Evolutionary conservation across 257 asterid genomes (phyloP).

Genomic region (Lantana camara): DNA sequence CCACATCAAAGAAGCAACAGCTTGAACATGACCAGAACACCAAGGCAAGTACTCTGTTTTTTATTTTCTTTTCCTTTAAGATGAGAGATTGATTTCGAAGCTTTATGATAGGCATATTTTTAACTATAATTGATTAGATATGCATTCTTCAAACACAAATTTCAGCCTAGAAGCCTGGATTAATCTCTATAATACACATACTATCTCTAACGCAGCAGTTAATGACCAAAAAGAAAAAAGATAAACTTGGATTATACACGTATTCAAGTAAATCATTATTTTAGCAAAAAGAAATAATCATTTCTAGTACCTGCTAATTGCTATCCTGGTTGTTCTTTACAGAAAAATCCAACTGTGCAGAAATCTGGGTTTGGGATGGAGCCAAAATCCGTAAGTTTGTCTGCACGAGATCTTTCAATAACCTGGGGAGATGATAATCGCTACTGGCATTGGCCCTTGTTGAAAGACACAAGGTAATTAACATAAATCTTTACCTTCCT

Average conservation of each 20-base stretch:
- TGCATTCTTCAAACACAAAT: background rate
- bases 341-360: conserved; percentile 43
- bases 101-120: background rate
- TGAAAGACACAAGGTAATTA: conserved; percentile 63
- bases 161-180: too few species aligned
- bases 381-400: conserved; percentile 64
- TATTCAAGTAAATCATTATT: background rate
- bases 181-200: too few species aligned
- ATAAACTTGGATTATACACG: background rate
- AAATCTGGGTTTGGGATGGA: conserved; percentile 18
- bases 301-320: background rate
- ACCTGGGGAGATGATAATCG: conserved; percentile 69
- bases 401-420: conserved; percentile 66
- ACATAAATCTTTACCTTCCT: too few species aligned
- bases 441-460: conserved; percentile 65
- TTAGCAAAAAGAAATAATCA: background rate
- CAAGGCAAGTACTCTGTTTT: conserved; percentile 49
- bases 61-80: background rate
- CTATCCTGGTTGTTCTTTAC: conserved; percentile 27
- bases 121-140: background rate
- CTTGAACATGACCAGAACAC: conserved; percentile 62
- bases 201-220: too few species aligned
- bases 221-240: too few species aligned
- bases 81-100: background rate
- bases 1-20: conserved; percentile 46